These are phyloP conservation scores for Epithemia pelagica DNA, from an alignment of 108 stramenopile species.

Conservation along the genomic window DNA sequence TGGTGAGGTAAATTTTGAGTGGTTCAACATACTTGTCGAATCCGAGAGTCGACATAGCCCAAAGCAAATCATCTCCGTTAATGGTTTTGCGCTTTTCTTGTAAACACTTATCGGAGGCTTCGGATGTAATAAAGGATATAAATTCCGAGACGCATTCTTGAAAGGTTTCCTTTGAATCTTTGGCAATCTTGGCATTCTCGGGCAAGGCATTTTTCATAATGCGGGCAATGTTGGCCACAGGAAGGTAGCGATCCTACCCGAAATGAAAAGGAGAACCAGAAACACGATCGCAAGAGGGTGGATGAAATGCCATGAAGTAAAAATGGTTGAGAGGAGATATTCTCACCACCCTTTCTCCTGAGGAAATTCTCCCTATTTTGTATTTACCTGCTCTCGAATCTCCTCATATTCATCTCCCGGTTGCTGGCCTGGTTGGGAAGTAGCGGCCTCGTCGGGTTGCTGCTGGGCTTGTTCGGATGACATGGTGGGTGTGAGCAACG, in stretches of 20 bases:
- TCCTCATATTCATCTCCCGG: slow-evolving; percentile 44
- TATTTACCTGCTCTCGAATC: slow-evolving; percentile 54
- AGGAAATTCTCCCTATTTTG: not conserved
- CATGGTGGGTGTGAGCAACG: too few species aligned
- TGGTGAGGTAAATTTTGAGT: slow-evolving; percentile 92
- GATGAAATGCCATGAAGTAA: not conserved
- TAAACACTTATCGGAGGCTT: slow-evolving; percentile 96
- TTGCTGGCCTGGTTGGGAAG: not conserved
- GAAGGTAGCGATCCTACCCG: slow-evolving; percentile 94
- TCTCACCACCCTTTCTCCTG: not conserved
- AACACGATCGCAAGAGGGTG: too few species aligned
- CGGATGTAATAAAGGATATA: slow-evolving; percentile 98
- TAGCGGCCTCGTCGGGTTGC: not conserved
- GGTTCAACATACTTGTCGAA: slow-evolving; percentile 99
- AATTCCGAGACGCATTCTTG: slow-evolving; percentile 99
- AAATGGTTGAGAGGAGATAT: not conserved
- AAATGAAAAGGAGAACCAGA: too few species aligned
- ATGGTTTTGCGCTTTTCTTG: slow-evolving; percentile 99
- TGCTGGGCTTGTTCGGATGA: too few species aligned
- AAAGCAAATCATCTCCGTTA: slow-evolving; percentile 98
- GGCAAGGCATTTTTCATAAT: slow-evolving; percentile 99
- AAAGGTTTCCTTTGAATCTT: slow-evolving; percentile 98
- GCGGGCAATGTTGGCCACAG: slow-evolving; percentile 97
- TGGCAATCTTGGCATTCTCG: slow-evolving; percentile 98
- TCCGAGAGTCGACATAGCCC: slow-evolving; percentile 99